Base-by-base conservation (phyloP, 768 basidiomycete species). In the Lentinula edodes region DNA sequence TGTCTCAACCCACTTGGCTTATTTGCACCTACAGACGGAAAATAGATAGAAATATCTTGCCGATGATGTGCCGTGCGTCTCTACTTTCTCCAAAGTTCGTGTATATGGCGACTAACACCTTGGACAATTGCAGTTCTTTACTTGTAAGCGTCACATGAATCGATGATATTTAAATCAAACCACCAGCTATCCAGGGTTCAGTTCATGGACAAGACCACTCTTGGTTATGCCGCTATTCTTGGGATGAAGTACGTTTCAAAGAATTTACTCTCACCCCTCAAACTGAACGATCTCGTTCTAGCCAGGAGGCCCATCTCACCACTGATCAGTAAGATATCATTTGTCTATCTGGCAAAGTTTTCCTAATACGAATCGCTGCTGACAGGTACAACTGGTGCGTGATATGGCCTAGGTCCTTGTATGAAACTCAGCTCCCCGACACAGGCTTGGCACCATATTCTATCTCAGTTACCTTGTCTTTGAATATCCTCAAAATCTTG, bases 401-500 rank as follows among this genome's bases (percentile, higher is more conserved):
- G 12, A 28, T 41, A 43, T 56, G 38, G 38, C 7, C 5, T 7
- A 13, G 34, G 5, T 41, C 28, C 20, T 7, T 9, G n/a, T n/a
- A 10, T 23, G 7, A 23, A 51, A 8, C 38, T 41, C 3, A n/a
- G n/a, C 38, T 52, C 6, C n/a, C 13, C 15, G 13, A 18, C 16
- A 32, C 55, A 88, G 88, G 89, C 82, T 90, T 5, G 88, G 88
- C 15, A 89, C 88, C 4, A 81, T 90, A 43, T 89, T 89, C 69
- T 90, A 90, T 65, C 69, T 90, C 52, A 83, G 84, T 66, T 90
- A 89, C 66, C 79, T 90, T 7, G 66, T 76, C 8, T 90, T 91
- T 64, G 87, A 89, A 67, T 89, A 86, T 63, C 89, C 89, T 0
- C 89, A 89, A 69, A 90, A 89, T 66, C 72, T 89, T 8, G 85